Base-by-base conservation (phyloP, 306 rosid genomes). In the Cicer cuneatum region DNA sequence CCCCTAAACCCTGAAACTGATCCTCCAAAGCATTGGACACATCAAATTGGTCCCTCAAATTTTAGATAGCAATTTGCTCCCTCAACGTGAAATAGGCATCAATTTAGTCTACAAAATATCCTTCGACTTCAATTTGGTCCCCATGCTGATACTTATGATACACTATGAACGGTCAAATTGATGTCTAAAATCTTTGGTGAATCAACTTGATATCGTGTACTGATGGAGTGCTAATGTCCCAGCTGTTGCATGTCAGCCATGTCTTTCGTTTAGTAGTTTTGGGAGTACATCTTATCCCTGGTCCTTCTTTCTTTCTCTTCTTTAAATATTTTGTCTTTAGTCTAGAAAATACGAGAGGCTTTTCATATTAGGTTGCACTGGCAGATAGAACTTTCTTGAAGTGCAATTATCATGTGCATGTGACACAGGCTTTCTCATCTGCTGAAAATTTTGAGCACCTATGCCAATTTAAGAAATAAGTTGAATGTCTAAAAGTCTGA, bases 361-460 rank as follows among this genome's bases (percentile, higher is more conserved):
- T 54, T 35, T 10, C 33, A 54, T 54, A 54, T 54, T 54, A 54
- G 61, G 38, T 54, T n/a, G 37, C 61, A 54, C 38, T 58, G 35
- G 63, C 16, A 67, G 75, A 76, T 49, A n/a, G 16, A 74, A 49
- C 43, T 19, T 9, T 54, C 61, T 64, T 15, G 8, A 14, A n/a
- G 76, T 61, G 18, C 53, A 14, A 62, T 70, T 5, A 18, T 61
- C 66, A 71, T 24, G 2, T 61, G 58, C 15, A 40, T 74, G 51
- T 64, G 45, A 66, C 57, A 15, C 45, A 7, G 39, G 41, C 48
- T 63, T 71, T 71, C 60, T 71, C 24, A 35, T 79, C 54, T 16
- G 43, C 42, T 10, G 57, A 18, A 53, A 42, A 15, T 8, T 53
- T 47, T 73, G 71, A 57, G 63, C 49, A 47, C 18, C 61, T 11